phyloP scores from a whole-genome alignment of 1,284 basidiomycete species.

The Gymnopus androsaceus region DNA sequence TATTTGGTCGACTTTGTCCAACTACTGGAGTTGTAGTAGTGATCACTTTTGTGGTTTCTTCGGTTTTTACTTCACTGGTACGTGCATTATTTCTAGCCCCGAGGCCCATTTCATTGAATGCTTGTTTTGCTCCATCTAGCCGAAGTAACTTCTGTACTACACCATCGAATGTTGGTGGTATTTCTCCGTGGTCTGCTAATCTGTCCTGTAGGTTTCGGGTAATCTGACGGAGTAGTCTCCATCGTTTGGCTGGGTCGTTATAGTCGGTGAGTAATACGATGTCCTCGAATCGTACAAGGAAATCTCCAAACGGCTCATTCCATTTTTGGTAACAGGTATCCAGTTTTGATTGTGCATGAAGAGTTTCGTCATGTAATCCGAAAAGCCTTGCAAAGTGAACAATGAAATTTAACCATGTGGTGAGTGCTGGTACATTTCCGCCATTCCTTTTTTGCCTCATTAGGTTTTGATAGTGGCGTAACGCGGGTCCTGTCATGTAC shows the following conservation, averaged over 20 bases:
- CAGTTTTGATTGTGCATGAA: constrained; percentile 1
- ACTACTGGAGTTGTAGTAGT: background rate
- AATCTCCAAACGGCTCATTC: background rate
- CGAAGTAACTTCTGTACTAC: background rate
- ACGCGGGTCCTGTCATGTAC: constrained; percentile 2
- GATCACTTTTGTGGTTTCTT: background rate
- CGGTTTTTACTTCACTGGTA: background rate
- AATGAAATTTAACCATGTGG: background rate
- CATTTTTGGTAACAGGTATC: too few species aligned
- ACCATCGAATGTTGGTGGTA: background rate
- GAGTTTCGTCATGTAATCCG: constrained; percentile 1
- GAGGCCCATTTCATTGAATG: background rate
- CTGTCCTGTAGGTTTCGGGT: background rate
- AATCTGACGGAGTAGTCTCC: background rate
- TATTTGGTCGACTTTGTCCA: background rate
- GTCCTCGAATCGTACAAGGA: constrained; percentile 11
- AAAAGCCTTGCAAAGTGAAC: background rate
- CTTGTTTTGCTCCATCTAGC: background rate
- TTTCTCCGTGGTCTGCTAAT: background rate
- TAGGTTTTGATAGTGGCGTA: background rate
- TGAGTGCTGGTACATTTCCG: background rate
- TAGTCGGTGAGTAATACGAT: background rate
- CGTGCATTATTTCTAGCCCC: background rate
- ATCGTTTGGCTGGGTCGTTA: background rate
- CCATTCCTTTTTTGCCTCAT: background rate